Evolutionary conservation across 257 asterid species (phyloP), one percentile per base, ranked within the genome.

Genomic region (Leonotis leonurus): DNA sequence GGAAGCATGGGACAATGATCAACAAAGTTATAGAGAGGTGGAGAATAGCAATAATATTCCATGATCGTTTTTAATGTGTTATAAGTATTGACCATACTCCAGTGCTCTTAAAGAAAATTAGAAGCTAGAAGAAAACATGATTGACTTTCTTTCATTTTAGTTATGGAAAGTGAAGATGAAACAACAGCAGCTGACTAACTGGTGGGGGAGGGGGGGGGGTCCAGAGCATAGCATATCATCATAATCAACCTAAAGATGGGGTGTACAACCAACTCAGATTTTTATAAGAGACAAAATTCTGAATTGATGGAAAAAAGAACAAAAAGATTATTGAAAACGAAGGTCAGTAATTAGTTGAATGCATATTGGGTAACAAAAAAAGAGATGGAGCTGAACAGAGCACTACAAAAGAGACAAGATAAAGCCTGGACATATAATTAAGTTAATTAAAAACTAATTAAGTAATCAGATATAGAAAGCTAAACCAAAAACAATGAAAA

Each of bases 351-450:
- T 12, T 20, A 3, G 33, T 25, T 17, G 57, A 8, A 25, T 10
- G 0, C 35, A 30, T 24, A 35, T 14, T 22, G 60, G 11, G 41
- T 44, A 18, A 16, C 27, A n/a, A 5, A 26, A n/a, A 36, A 32
- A 6, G 29, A 18, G 40, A 14, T 20, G 2, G 29, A 10, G 32
- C 46, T 9, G 6, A 43, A 7, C 27, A 37, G 25, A 27, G 33
- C 50, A 62, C 89, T 87, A n/a, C 62, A 9, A 30, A 33, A 40
- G 6, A 40, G 56, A 58, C 24, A 59, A 48, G 22, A 20, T 8
- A 9, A 18, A 10, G 68, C 56, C 50, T 12, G 12, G 16, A 54
- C 1, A 37, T n/a, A 56, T 9, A 36, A 62, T 39, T 76, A 45
- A 76, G 75, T n/a, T n/a, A n/a, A n/a, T n/a, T 26, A 54, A 18